Conservation (phyloP, 768 basidiomycete genomes). For the Tylopilus sp. region DNA sequence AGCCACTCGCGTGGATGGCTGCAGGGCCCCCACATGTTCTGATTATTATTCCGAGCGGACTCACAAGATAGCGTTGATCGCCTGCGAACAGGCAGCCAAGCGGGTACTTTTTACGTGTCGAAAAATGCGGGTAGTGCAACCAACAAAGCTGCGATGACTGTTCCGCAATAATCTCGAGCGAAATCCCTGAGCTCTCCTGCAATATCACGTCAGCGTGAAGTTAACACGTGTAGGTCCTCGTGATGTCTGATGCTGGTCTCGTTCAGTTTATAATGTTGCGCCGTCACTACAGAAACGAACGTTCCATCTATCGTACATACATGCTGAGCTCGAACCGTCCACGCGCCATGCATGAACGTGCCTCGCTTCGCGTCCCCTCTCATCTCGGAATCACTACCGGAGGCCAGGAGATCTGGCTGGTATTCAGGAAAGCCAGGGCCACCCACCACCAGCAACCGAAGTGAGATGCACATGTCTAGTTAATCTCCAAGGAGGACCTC, state of each 20-base stretch:
- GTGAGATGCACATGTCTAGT: constrained; percentile 19
- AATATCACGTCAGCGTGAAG: constrained; percentile 13
- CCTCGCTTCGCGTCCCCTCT: neutral
- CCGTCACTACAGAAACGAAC: constrained; percentile 10
- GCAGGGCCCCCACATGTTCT: constrained; percentile 27
- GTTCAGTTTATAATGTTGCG: constrained; percentile 4
- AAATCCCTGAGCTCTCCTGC: neutral
- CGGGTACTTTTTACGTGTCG: constrained; percentile 21
- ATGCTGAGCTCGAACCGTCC: constrained; percentile 1
- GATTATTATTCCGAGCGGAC: constrained; percentile 4
- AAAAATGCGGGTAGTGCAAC: constrained; percentile 1
- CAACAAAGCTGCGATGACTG: neutral
- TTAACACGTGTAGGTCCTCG: constrained; percentile 21
- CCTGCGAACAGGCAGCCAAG: neutral
- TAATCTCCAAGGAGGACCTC: constrained; percentile 28
- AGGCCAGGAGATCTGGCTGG: neutral
- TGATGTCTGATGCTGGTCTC: neutral
- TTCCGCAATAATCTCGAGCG: neutral
- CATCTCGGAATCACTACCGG: neutral
- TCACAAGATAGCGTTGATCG: constrained; percentile 7
- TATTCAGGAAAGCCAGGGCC: constrained; percentile 1
- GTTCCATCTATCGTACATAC: constrained; percentile 13
- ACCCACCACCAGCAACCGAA: constrained; percentile 10
- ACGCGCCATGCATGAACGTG: constrained; percentile 3
- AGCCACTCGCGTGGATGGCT: constrained; percentile 18